Conservation (phyloP, 2,329 filamentous ascomycete species). For the Fusarium metavorans region DNA sequence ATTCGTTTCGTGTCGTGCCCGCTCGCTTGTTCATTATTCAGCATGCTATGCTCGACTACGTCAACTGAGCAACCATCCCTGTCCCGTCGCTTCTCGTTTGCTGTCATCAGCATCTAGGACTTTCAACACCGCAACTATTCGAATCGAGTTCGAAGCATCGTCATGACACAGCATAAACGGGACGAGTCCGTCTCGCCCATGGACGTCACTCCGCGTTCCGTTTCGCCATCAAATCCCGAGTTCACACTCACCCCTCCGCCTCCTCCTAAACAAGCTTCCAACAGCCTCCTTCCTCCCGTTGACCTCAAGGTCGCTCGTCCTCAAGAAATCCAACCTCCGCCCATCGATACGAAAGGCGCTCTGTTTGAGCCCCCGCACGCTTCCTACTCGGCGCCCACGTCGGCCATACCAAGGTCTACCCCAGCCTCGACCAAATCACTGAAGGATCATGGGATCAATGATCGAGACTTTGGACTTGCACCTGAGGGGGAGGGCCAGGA, state of each 20-base stretch:
- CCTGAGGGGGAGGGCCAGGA: slow-evolving; percentile 28
- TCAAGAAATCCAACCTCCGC: slow-evolving; percentile 8
- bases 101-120: slow-evolving; percentile 18
- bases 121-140: not conserved
- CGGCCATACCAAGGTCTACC: slow-evolving; percentile 34
- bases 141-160: slow-evolving; percentile 23
- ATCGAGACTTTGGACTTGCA: slow-evolving; percentile 34
- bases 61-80: slow-evolving; percentile 29
- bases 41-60: slow-evolving; percentile 37
- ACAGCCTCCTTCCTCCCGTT: slow-evolving; percentile 32
- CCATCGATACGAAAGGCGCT: slow-evolving; percentile 24
- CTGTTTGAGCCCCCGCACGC: slow-evolving; percentile 11
- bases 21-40: slow-evolving; percentile 19
- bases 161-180: slow-evolving; percentile 39
- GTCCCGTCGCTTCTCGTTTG: slow-evolving; percentile 7
- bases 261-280: slow-evolving; percentile 32
- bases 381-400: slow-evolving; percentile 25
- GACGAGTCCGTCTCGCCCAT: slow-evolving; percentile 39
- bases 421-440: slow-evolving; percentile 39
- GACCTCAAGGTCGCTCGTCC: slow-evolving; percentile 30
- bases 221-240: slow-evolving; percentile 36
- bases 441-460: slow-evolving; percentile 36
- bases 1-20: not conserved
- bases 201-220: slow-evolving; percentile 34
- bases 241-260: slow-evolving; percentile 24